Percentiles rank a stretch among this genome's conserved stretches.
Conservation (phyloP, 2,329 filamentous ascomycete genomes). For the Rhynchosporium agropyri region DNA sequence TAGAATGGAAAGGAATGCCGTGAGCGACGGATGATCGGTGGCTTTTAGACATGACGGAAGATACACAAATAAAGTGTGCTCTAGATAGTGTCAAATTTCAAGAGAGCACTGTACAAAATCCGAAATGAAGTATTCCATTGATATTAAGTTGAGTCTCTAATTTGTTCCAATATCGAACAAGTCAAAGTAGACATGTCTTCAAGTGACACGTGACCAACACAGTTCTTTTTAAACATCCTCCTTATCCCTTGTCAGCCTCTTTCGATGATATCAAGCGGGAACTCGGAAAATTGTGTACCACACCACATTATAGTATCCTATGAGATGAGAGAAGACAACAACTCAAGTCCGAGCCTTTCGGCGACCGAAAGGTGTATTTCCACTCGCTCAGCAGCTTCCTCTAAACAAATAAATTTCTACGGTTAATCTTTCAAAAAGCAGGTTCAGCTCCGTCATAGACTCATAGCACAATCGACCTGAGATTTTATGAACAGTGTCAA, state of each 20-base stretch:
- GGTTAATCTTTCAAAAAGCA: too few relatives aligned
- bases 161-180: not conserved
- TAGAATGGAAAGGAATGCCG: constrained; percentile 9
- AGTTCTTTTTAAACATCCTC: not conserved
- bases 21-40: constrained; percentile 4
- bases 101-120: not conserved
- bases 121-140: not conserved
- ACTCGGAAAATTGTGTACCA: not conserved
- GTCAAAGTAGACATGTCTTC: not conserved
- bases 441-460: too few relatives aligned
- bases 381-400: too few relatives aligned
- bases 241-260: not conserved
- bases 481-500: too few relatives aligned
- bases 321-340: not conserved
- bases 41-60: not conserved
- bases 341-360: not conserved
- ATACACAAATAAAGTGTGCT: not conserved
- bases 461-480: too few relatives aligned
- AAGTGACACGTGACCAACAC: constrained; percentile 1
- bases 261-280: not conserved
- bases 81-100: not conserved
- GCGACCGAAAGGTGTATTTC: not conserved
- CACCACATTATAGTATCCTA: not conserved
- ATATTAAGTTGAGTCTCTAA: not conserved
- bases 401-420: too few relatives aligned